Evolutionary conservation across 768 basidiomycete genomes (phyloP).

Genomic region (Psilocybe azurescens): DNA sequence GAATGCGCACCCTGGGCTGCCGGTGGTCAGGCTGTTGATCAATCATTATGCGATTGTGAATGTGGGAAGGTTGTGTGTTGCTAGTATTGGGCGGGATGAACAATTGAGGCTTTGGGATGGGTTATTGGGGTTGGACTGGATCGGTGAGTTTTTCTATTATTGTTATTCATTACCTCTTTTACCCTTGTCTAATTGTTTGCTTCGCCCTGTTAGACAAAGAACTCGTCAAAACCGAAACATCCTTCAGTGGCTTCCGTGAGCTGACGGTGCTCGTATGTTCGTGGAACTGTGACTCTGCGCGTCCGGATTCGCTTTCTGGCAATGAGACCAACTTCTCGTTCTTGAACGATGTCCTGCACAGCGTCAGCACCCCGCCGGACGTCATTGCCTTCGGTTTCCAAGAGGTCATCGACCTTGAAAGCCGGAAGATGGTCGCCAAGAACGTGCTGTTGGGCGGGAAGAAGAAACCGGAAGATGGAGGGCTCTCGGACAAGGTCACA

Average conservation of each 20-base stretch:
- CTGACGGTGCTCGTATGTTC: conserved; percentile 81
- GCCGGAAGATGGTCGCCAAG: conserved; percentile 90
- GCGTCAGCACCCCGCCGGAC: conserved; percentile 75
- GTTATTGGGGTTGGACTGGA: conserved; percentile 81
- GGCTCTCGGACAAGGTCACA: conserved; percentile 83
- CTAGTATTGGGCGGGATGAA: conserved; percentile 79
- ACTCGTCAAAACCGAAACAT: conserved; percentile 71
- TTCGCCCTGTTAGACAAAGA: conserved; percentile 61
- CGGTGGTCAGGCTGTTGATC: conserved; percentile 67
- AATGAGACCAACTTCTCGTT: conserved; percentile 79
- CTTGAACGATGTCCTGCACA: conserved; percentile 75
- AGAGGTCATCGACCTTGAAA: conserved; percentile 96
- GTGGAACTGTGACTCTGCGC: conserved; percentile 93
- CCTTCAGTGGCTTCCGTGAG: conserved; percentile 81
- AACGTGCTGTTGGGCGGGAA: conserved; percentile 83
- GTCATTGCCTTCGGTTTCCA: conserved; percentile 95
- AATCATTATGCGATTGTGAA: conserved; percentile 80
- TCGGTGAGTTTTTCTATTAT: conserved; percentile 60
- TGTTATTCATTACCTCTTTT: not conserved
- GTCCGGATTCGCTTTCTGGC: conserved; percentile 74
- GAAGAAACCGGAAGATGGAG: conserved; percentile 60
- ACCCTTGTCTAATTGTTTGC: not conserved
- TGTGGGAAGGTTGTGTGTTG: conserved; percentile 69
- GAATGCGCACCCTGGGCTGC: conserved; percentile 76
- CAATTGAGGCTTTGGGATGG: conserved; percentile 89